Evolutionary conservation across 306 rosid species (phyloP).

Genomic region (Quillaja saponaria): DNA sequence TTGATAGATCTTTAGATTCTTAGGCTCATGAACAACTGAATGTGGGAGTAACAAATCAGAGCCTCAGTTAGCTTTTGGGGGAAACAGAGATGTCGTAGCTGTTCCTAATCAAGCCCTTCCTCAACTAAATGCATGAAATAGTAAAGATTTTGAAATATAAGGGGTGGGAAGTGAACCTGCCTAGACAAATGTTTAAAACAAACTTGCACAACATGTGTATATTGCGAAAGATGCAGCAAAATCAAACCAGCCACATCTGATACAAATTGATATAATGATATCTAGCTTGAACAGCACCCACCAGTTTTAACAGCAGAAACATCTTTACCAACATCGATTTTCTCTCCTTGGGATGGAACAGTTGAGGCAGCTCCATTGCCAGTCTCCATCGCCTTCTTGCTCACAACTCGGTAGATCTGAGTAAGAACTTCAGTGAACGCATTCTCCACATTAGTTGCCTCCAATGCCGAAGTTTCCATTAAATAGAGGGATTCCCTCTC

Average conservation of each 20-base stretch:
- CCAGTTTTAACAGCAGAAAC: constrained; percentile 52
- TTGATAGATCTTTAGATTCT: no score
- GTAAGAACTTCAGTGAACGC: constrained; percentile 54
- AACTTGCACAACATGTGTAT: constrained; percentile 33
- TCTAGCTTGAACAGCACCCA: constrained; percentile 55
- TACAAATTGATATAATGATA: constrained; percentile 1
- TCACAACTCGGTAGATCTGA: constrained; percentile 48
- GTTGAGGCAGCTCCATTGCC: constrained; percentile 37
- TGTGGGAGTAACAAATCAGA: no score
- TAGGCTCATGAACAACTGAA: no score
- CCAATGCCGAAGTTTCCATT: constrained; percentile 67
- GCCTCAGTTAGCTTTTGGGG: no score
- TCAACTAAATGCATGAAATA: no score
- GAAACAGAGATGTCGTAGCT: no score
- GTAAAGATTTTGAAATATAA: no score
- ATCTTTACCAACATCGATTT: constrained; percentile 48
- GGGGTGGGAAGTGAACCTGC: no score
- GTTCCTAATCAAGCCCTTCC: no score
- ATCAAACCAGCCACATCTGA: constrained; percentile 34
- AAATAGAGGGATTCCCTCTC: constrained; percentile 56
- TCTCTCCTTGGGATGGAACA: constrained; percentile 53
- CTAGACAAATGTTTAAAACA: background rate
- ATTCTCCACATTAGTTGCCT: constrained; percentile 51
- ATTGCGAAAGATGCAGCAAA: constrained; percentile 15
- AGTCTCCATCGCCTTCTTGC: constrained; percentile 54